Evolutionary conservation across 148 eudicot genomes (phyloP), one percentile per base, ranked within the genome.

Genomic region (Vaccinium vitisidaea): DNA sequence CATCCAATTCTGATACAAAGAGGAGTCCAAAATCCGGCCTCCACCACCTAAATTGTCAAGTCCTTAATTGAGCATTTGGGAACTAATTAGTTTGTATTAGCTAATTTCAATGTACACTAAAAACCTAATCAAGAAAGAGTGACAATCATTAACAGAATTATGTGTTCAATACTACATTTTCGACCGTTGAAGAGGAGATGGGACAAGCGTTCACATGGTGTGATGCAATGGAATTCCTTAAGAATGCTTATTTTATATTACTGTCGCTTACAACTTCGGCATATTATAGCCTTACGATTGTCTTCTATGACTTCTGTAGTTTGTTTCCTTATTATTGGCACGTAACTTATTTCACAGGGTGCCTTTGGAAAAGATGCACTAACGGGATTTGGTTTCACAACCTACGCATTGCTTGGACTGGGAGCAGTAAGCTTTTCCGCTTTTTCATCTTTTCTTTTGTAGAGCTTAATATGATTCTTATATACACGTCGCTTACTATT

Each of bases 341-440:
- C 36, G 76, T 30, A 9, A 36, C 75, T 80, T 61, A 6, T 36
- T 84, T 87, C 74, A 82, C 92, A 97, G 99, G 99, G 98, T 83
- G 98, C 98, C 88, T 97, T 91, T 78, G 98, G 98, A 50, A 97
- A 94, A 88, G 87, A 83, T 84, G 93, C 95, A 10, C 91, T 97
- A 8, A 46, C 90, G 83, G 93, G 94, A 85, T 92, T 90, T 86
- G 98, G 98, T 71, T 90, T 97, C 93, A 89, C 96, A 54, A 97
- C 98, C 13, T 97, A 97, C 80, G 76, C 93, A 83, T 84, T 97
- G 86, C 94, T 97, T 52, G 99, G 99, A 18, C 81, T 97, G 79
- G 99, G 99, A 85, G 98, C 93, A 94, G 99, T 97, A 95, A 80
- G 15, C 39, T 49, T 55, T 73, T 90, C 85, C 18, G 7, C 52